These are phyloP conservation scores for Ramalina peruviana DNA, from an alignment of 495 filamentous ascomycete species.

Conservation along the genomic window DNA sequence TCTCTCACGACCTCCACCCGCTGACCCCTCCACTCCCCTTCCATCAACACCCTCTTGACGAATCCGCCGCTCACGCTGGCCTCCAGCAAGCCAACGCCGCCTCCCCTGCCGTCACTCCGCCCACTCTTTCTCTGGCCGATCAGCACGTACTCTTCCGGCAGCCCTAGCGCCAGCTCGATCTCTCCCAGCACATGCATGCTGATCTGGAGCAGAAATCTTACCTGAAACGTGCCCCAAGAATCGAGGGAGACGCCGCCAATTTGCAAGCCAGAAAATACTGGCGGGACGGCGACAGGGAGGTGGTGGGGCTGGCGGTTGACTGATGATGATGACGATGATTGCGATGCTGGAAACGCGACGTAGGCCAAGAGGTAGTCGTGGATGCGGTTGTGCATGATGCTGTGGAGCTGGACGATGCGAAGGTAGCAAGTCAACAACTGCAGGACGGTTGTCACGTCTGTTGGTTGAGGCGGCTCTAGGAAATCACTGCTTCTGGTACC, in stretches of 20 bases:
- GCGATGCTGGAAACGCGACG: neutral
- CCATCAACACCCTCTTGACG: constrained; percentile 2
- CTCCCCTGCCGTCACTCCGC: neutral
- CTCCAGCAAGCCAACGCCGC: neutral
- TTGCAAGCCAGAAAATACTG: constrained; percentile 4
- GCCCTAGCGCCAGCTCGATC: constrained; percentile 3
- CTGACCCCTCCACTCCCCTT: neutral
- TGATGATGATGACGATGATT: neutral
- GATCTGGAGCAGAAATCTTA: constrained; percentile 2
- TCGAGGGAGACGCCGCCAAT: constrained; percentile 7
- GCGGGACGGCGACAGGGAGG: neutral
- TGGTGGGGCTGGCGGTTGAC: too few relatives aligned
- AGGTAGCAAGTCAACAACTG: constrained; percentile 10
- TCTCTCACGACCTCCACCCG: constrained; percentile 1
- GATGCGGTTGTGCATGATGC: constrained; percentile 4
- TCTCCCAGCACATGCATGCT: constrained; percentile 1
- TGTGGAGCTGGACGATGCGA: constrained; percentile 6
- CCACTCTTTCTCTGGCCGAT: neutral
- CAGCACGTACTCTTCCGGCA: neutral
- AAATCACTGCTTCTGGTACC: neutral
- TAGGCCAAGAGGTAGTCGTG: constrained; percentile 2
- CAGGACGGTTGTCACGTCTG: constrained; percentile 5
- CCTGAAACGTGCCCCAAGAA: constrained; percentile 1
- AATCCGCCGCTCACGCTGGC: neutral
- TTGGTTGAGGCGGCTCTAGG: neutral